phyloP scores from a whole-genome alignment of 1,284 basidiomycete species.

The Chondrostereum purpureum region DNA sequence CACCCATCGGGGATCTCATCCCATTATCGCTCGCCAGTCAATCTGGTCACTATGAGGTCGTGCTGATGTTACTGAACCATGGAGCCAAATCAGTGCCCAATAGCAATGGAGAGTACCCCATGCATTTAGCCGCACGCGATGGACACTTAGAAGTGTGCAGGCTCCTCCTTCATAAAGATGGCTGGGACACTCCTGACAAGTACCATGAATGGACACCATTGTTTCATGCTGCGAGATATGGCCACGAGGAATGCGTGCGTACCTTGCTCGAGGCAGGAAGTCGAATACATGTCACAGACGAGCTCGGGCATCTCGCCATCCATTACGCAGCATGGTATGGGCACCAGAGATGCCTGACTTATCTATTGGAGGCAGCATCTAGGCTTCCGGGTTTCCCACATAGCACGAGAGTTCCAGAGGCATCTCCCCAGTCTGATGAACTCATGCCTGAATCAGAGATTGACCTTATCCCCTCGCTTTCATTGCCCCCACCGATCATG shows the following conservation, averaged over 20 bases:
- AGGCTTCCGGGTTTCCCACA: conserved; percentile 19
- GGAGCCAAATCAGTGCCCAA: conserved; percentile 81
- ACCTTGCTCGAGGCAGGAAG: conserved; percentile 78
- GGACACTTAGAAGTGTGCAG: conserved; percentile 84
- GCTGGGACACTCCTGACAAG: conserved; percentile 90
- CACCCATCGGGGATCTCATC: conserved; percentile 66
- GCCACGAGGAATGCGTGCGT: conserved; percentile 71
- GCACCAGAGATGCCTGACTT: conserved; percentile 72
- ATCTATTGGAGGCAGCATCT: conserved; percentile 54
- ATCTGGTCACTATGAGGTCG: conserved; percentile 84
- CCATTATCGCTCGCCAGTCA: conserved; percentile 91
- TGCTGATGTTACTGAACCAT: conserved; percentile 68
- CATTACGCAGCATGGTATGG: conserved; percentile 99
- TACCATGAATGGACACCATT: conserved; percentile 98
- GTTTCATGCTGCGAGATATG: conserved; percentile 92
- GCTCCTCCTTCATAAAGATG: conserved; percentile 69
- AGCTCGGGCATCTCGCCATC: conserved; percentile 79
- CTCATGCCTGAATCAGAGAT: conserved; percentile 55
- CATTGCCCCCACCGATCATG: conserved; percentile 96
- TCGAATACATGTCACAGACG: conserved; percentile 73
- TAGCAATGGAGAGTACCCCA: conserved; percentile 92
- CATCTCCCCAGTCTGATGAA: conserved; percentile 31
- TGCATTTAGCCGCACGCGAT: conserved; percentile 96
- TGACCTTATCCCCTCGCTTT: conserved; percentile 90
- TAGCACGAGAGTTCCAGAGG: conserved; percentile 17